Conservation (phyloP, 1,284 basidiomycete genomes). For the Cystobasidiaceae sp. region DNA sequence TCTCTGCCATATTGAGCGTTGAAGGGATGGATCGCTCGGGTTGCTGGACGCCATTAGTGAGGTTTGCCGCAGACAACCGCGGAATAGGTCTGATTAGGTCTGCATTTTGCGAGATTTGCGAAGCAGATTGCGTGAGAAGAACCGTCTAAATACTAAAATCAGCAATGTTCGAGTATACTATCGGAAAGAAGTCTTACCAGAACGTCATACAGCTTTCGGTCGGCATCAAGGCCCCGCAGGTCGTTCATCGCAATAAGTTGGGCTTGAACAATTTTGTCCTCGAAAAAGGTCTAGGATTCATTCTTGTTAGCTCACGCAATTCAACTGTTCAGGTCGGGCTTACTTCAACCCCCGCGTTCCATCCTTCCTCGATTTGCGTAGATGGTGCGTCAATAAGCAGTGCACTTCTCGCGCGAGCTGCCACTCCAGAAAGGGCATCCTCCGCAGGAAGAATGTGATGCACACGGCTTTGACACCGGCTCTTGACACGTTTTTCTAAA, state of each 20-base stretch:
- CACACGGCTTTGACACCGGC: constrained; percentile 85
- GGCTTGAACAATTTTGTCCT: constrained; percentile 14
- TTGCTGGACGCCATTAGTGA: neutral
- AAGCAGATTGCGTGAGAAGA: neutral
- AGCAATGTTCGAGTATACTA: too few relatives aligned
- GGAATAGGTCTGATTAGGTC: too few relatives aligned
- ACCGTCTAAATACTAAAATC: too few relatives aligned
- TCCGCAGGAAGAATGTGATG: constrained; percentile 60
- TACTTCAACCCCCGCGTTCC: constrained; percentile 48
- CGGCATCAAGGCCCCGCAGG: constrained; percentile 21
- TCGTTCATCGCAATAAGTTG: constrained; percentile 18
- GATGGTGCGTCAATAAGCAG: neutral
- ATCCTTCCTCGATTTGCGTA: constrained; percentile 54
- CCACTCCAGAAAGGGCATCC: neutral
- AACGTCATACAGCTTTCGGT: constrained; percentile 7
- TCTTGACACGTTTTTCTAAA: constrained; percentile 91
- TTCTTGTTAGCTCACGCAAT: neutral
- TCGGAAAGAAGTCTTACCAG: too few relatives aligned
- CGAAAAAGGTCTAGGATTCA: constrained; percentile 7
- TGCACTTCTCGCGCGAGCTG: neutral
- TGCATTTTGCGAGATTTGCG: too few relatives aligned
- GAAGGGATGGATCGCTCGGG: neutral
- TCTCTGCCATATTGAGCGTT: constrained; percentile 39
- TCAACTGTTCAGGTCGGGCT: neutral
- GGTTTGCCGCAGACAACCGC: too few relatives aligned